Evolutionary conservation across 768 basidiomycete species (phyloP), one percentile per base, ranked within the genome.

Genomic region (Pulveroboletus ravenelii): DNA sequence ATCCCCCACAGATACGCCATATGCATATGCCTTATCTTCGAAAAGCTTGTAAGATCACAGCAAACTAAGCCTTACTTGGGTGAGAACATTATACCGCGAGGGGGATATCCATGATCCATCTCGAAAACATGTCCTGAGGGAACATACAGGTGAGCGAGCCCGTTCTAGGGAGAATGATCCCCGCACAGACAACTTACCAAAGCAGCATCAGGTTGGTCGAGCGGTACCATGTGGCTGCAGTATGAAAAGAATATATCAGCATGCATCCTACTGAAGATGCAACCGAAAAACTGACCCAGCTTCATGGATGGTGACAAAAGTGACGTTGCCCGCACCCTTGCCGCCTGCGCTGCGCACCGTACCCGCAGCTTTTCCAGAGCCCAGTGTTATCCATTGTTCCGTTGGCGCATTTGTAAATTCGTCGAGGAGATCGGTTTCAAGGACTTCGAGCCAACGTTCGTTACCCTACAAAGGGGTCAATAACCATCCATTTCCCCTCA

Each of bases 201-300:
- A 40, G 92, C 82, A 36, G 84, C 93, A 61, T 89, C 87, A 1
- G 93, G 87, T 62, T 94, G 91, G 68, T 97, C 91, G 62, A 78
- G 84, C 5, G 93, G 92, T 8, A 90, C 90, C 91, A 93, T 88
- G 64, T 92, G 89, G 32, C 89, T 89, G 58, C 6, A 51, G 53
- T 54, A 40, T 34, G 48, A 41, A 36, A 48, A 44, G n/a, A 27
- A 49, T n/a, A 3, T 4, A 46, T 62, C 37, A 63, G 25, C 34
- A 25, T 9, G 15, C 1, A 15, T 23, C 39, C 36, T 10, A 8
- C 7, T 1, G 10, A 20, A 47, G 38, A 43, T 4, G 12, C 7
- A 30, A 15, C 32, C 17, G 29, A 45, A 50, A 27, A 8, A 69
- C 84, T 57, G 68, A 93, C 78, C 93, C 93, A 27, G 93, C 89